phyloP scores from a whole-genome alignment of 768 basidiomycete genomes.

The Amylocystis lapponica region DNA sequence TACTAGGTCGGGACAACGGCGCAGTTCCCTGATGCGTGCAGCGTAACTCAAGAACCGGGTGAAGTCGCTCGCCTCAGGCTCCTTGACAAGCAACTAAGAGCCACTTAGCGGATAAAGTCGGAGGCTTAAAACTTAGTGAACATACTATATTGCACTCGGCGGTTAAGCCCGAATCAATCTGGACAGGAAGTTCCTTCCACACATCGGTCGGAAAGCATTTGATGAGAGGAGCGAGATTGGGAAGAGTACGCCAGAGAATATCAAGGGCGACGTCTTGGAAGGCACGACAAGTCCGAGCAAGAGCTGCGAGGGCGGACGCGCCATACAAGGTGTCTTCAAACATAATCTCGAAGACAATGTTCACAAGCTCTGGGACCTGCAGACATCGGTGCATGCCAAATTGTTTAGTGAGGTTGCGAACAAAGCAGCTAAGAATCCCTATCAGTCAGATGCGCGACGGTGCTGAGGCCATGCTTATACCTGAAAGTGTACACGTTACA shows the following conservation, averaged over 20 bases:
- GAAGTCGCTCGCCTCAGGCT: constrained; percentile 7
- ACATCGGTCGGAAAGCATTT: constrained; percentile 5
- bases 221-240: constrained; percentile 19
- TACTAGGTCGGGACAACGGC: too few species aligned
- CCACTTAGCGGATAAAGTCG: constrained; percentile 3
- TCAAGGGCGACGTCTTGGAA: constrained; percentile 10
- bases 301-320: background rate
- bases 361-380: constrained; percentile 6
- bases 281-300: constrained; percentile 6
- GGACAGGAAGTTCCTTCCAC: too few species aligned
- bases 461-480: too few species aligned
- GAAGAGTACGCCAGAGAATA: constrained; percentile 9
- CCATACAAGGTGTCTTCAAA: background rate
- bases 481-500: too few species aligned
- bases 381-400: constrained; percentile 6
- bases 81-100: background rate
- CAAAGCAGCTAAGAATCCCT: too few species aligned
- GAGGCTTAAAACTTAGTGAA: too few species aligned
- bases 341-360: constrained; percentile 3
- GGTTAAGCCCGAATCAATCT: too few species aligned
- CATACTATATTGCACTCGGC: too few species aligned
- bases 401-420: too few species aligned
- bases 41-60: constrained; percentile 8
- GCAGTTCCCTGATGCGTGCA: background rate
- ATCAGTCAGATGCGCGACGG: too few species aligned